phyloP scores from a whole-genome alignment of 2,329 filamentous ascomycete genomes.

The Colletotrichum eleusines region DNA sequence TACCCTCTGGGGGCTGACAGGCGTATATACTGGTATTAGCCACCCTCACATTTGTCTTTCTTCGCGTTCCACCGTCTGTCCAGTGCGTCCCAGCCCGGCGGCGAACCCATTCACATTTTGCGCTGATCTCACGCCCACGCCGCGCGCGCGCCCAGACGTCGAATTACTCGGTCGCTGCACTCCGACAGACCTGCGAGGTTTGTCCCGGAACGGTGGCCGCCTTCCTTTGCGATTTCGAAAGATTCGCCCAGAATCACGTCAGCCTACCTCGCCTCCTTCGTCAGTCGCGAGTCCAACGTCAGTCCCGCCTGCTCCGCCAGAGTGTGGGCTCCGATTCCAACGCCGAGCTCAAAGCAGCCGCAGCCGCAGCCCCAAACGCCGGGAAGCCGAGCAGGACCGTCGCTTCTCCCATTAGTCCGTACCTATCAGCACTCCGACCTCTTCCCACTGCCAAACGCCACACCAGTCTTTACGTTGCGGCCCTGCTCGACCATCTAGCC shows the following conservation, averaged over 20 bases:
- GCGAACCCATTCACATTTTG: background rate
- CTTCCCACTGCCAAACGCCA: background rate
- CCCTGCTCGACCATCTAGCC: background rate
- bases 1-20: background rate
- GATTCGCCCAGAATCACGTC: conserved; percentile 38
- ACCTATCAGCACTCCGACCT: background rate
- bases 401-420: background rate
- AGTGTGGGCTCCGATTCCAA: conserved; percentile 22
- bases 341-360: background rate
- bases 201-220: conserved; percentile 27
- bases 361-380: conserved; percentile 7
- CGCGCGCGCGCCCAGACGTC: conserved; percentile 1
- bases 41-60: conserved; percentile 5
- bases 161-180: conserved; percentile 36
- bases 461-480: background rate
- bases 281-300: conserved; percentile 17
- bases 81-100: conserved; percentile 20
- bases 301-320: background rate
- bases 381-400: conserved; percentile 16
- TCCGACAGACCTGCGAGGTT: conserved; percentile 32
- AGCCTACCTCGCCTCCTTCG: conserved; percentile 8
- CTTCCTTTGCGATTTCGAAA: conserved; percentile 33
- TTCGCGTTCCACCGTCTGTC: conserved; percentile 18
- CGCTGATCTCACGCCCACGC: background rate
- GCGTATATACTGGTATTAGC: conserved; percentile 7